Evolutionary conservation across 2,329 filamentous ascomycete genomes (phyloP).

Genomic region (Nemania diffusa): DNA sequence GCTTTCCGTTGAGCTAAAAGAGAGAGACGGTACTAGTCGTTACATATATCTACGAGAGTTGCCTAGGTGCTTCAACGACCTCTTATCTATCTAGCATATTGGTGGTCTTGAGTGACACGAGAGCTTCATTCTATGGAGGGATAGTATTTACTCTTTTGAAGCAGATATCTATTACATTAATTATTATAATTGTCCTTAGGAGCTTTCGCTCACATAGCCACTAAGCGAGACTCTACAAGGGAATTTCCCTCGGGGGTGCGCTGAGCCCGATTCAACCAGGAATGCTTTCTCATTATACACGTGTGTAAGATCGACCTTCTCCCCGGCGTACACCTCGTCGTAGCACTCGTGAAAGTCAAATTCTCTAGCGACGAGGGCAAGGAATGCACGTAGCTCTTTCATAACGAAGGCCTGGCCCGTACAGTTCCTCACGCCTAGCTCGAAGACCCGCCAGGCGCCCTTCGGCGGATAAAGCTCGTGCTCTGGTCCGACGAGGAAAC

Average conservation of each 20-base stretch:
- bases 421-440: slow-evolving; percentile 64
- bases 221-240: slow-evolving; percentile 44
- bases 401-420: slow-evolving; percentile 60
- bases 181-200: background rate
- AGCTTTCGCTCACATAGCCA: slow-evolving; percentile 22
- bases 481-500: slow-evolving; percentile 54
- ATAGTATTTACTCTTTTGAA: background rate
- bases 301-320: slow-evolving; percentile 42
- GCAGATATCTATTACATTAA: background rate
- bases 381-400: slow-evolving; percentile 45
- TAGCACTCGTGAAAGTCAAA: slow-evolving; percentile 47
- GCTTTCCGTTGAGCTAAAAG: too few species aligned
- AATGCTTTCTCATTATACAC: slow-evolving; percentile 45
- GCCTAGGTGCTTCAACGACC: too few species aligned
- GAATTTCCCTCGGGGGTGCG: slow-evolving; percentile 43
- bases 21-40: too few species aligned
- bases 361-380: slow-evolving; percentile 43
- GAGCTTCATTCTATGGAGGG: background rate
- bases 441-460: slow-evolving; percentile 66
- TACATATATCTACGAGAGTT: too few species aligned
- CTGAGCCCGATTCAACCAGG: slow-evolving; percentile 43
- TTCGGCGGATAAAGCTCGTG: slow-evolving; percentile 52
- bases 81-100: too few species aligned
- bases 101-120: too few species aligned
- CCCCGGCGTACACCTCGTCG: slow-evolving; percentile 41